Conservation (phyloP, 202 grass and related monocot genomes). For the Brachypodium distachyon region DNA sequence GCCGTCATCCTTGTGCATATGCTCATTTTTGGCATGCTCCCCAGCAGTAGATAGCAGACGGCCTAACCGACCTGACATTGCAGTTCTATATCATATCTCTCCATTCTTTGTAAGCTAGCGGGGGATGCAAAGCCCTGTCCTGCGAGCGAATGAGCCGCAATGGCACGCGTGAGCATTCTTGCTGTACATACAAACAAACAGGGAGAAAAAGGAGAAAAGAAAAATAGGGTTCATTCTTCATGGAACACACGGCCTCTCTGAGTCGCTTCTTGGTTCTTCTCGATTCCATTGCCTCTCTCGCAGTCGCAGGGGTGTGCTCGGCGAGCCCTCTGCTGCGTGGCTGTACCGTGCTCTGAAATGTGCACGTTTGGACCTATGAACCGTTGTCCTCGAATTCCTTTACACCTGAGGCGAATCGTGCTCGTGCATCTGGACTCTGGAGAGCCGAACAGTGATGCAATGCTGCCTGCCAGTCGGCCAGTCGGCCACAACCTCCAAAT, state of each 20-base stretch:
- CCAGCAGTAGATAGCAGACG: slow-evolving; percentile 40
- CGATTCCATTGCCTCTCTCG: not conserved
- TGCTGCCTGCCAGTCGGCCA: too few relatives aligned
- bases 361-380: not conserved
- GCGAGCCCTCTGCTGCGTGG: not conserved
- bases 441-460: too few relatives aligned
- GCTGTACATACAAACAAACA: slow-evolving; percentile 39
- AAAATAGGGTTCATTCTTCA: slow-evolving; percentile 14
- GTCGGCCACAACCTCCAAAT: not conserved
- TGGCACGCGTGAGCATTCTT: slow-evolving; percentile 40
- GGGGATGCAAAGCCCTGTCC: not conserved
- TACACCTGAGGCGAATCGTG: not conserved
- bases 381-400: not conserved
- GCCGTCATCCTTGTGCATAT: slow-evolving; percentile 44
- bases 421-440: too few relatives aligned
- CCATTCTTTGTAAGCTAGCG: slow-evolving; percentile 57
- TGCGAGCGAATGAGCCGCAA: not conserved
- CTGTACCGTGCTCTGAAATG: not conserved
- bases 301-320: too few relatives aligned
- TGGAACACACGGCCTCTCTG: not conserved
- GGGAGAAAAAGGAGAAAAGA: not conserved
- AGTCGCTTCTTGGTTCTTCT: not conserved
- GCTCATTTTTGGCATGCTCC: slow-evolving; percentile 28
- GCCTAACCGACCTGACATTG: slow-evolving; percentile 27
- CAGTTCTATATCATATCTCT: slow-evolving; percentile 38